Conservation (phyloP, 2,329 filamentous ascomycete species). For the Simplicillium aogashimaense region DNA sequence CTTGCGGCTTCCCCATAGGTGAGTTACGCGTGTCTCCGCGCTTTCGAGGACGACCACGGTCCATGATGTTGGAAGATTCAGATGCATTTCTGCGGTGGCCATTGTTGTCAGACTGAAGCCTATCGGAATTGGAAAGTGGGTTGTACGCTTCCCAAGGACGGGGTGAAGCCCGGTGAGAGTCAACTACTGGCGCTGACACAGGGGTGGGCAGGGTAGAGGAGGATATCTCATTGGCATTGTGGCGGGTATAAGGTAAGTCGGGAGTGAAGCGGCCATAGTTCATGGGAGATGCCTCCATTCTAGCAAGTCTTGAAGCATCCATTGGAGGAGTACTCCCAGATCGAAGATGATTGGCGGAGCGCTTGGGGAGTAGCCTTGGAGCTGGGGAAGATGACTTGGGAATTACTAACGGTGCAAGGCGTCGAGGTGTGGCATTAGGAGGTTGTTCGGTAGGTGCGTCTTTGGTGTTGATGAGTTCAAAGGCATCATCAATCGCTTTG, state of each 20-base stretch:
- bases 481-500: constrained; percentile 13
- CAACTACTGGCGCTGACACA: constrained; percentile 34
- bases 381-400: constrained; percentile 20
- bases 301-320: constrained; percentile 29
- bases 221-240: constrained; percentile 24
- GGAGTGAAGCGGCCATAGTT: constrained; percentile 30
- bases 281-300: constrained; percentile 36
- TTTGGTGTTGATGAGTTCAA: constrained; percentile 9
- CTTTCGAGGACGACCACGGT: constrained; percentile 51
- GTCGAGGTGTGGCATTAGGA: constrained; percentile 37
- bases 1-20: constrained; percentile 24
- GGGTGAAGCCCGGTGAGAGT: constrained; percentile 29
- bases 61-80: constrained; percentile 49
- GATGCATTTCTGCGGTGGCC: constrained; percentile 44
- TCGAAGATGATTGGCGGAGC: constrained; percentile 34
- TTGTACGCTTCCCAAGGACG: constrained; percentile 31
- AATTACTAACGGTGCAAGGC: constrained; percentile 47
- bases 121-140: constrained; percentile 8
- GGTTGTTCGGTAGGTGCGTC: background rate
- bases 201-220: constrained; percentile 35
- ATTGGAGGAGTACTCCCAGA: constrained; percentile 28
- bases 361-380: constrained; percentile 18
- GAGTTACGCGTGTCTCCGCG: constrained; percentile 31
- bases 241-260: constrained; percentile 29
- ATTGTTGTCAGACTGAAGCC: background rate